phyloP scores from a whole-genome alignment of 805 yeast genomes.

The Blastobotrys muscicola region DNA sequence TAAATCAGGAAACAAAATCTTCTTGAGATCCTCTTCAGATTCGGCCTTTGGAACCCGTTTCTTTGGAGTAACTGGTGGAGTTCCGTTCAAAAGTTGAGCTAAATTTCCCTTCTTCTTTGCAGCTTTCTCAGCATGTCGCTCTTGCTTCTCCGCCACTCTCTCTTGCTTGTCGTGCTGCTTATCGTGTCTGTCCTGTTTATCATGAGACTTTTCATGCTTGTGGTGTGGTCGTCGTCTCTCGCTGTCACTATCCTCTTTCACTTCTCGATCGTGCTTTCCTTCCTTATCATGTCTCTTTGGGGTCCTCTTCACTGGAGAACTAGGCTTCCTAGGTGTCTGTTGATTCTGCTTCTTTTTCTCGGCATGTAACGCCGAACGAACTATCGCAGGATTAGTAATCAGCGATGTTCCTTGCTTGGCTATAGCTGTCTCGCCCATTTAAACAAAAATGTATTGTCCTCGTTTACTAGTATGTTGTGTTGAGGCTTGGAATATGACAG shows the following conservation, averaged over 20 bases:
- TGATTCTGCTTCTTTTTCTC: constrained; percentile 7
- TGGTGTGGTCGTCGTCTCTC: neutral
- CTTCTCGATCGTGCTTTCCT: neutral
- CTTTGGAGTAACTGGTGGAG: constrained; percentile 2
- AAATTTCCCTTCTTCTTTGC: neutral
- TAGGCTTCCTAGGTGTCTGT: neutral
- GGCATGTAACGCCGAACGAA: constrained; percentile 13
- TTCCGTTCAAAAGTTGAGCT: neutral
- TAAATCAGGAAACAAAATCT: constrained; percentile 19
- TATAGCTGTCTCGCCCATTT: no score
- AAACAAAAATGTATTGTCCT: no score
- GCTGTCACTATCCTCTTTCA: neutral
- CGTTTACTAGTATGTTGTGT: no score
- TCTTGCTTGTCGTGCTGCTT: neutral
- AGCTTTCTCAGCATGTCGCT: neutral
- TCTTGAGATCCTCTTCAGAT: constrained; percentile 13
- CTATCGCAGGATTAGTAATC: constrained; percentile 19
- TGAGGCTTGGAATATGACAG: no score
- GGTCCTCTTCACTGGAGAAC: neutral
- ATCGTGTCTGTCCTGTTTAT: neutral
- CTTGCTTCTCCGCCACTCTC: neutral
- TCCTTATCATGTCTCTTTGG: neutral
- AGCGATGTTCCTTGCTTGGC: constrained; percentile 5
- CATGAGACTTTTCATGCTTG: no score
- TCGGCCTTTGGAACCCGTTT: constrained; percentile 3